Base-by-base conservation (phyloP, 148 eudicot genomes). In the Salicornia ramosissima region DNA sequence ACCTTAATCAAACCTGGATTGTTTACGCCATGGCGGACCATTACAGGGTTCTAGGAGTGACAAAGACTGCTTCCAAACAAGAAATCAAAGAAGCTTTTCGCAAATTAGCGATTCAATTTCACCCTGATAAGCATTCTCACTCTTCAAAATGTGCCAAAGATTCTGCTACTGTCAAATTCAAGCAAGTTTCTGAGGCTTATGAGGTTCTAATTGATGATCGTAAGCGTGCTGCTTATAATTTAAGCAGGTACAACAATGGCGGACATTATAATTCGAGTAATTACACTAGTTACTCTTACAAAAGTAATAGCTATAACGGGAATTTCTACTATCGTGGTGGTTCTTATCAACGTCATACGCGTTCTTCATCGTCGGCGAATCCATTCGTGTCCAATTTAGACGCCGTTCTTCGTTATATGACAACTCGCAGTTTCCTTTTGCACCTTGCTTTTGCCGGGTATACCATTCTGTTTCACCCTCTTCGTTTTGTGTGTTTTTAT, bases 41-140 rank as follows among this genome's bases (percentile, higher is more conserved):
- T 72, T 90, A 93, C 89, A 85, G 80, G 64, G 52, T 82, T 2
- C 77, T 93, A 19, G 98, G 98, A 9, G 21, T 93, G 2, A 45
- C 68, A 1, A 81, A 67, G 29, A 79, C 62, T 65, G 92, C 98
- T 0, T 85, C 78, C 22, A 90, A 93, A 58, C 79, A 78, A 1
- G 88, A 93, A 69, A 88, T 93, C 50, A 93, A 93, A 71, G 78
- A 78, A 52, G 90, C 98, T 0, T 93, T 88, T 57, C 83, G 98
- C 1, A 85, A 80, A 76, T 54, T 87, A 33, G 97, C 97, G n/a
- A 58, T 90, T 45, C 71, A 90, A 78, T 93, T 85, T 60, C 98
- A 93, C 80, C 98, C 98, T 0, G 98, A 93, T 73, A 90, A 90
- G 64, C 98, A 93, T 72, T 72, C 83, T 0, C 83, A 73, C 9